Evolutionary conservation across 768 basidiomycete species (phyloP), one percentile per base, ranked within the genome.

Genomic region (Austroboletus eburneus): DNA sequence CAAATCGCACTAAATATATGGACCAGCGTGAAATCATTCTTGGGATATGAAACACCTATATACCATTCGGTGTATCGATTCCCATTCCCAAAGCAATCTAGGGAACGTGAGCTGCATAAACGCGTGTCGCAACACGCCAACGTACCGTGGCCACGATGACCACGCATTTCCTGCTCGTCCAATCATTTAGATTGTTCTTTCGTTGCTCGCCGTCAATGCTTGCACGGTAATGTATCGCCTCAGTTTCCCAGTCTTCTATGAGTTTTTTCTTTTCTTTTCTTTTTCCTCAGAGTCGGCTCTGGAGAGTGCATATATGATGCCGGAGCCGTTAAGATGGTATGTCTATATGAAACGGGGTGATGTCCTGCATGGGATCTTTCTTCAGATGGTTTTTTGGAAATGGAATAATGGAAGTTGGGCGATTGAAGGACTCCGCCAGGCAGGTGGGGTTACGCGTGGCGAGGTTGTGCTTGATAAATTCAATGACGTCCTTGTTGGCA

Each of bases 1-100:
- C 95, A 58, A 83, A 95, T 52, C 92, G 87, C 7, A 95, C 92
- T 91, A 36, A 23, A 37, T 51, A 50, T 40, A 24, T n/a, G 30
- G 3, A 32, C 54, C 29, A 60, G 21, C n/a, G n/a, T n/a, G n/a
- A n/a, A 10, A 2, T 10, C 38, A 23, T 33, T 12, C 3, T 35
- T 8, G 9, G n/a, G n/a, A n/a, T n/a, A n/a, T 9, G 22, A 7
- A 12, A 42, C 18, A 42, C 37, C 25, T 17, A 9, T 69, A 52
- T 62, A 86, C 86, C 87, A 56, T 89, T 78, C 5, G 81, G 65
- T 64, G 94, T 93, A 66, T 94, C 90, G 41, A 95, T 90, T 1
- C 95, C 94, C 93, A 98, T 98, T 10, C 95, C 95, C 64, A 98
- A 98, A 0, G 93, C 93, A 54, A 93, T 81, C 91, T 93, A 58